A percentile compares a stretch with the other conserved stretches of the same genome.
Conservation (phyloP, 257 asterid species). For the Solanum habrochaites region DNA sequence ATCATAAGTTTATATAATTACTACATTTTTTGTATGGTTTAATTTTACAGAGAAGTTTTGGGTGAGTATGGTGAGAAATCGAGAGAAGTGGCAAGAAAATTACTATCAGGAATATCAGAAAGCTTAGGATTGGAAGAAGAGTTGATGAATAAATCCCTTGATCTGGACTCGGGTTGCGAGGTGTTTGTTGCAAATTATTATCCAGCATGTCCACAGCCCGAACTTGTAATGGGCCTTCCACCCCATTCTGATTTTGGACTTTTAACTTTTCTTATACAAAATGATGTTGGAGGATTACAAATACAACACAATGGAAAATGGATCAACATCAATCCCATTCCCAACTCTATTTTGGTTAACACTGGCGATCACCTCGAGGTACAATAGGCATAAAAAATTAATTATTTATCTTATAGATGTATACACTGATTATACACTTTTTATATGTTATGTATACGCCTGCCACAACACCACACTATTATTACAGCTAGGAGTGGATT, state of each 20-base stretch:
- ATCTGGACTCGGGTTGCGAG: slow-evolving; percentile 30
- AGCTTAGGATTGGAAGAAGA: slow-evolving; percentile 44
- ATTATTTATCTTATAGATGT: neutral
- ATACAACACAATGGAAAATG: slow-evolving; percentile 49
- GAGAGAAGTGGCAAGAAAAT: slow-evolving; percentile 19
- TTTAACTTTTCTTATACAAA: slow-evolving; percentile 53
- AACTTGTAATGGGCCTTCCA: slow-evolving; percentile 51
- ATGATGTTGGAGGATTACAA: slow-evolving; percentile 53
- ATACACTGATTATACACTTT: neutral
- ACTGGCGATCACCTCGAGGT: slow-evolving; percentile 27
- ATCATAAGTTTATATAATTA: no score
- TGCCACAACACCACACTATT: neutral
- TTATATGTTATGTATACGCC: neutral
- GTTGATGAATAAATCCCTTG: slow-evolving; percentile 20
- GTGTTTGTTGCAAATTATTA: slow-evolving; percentile 44
- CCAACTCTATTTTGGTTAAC: slow-evolving; percentile 59
- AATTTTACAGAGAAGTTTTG: slow-evolving; percentile 20
- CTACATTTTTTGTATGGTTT: no score
- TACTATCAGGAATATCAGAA: slow-evolving; percentile 36
- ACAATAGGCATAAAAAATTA: no score
- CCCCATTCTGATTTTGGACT: slow-evolving; percentile 84
- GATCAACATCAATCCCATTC: slow-evolving; percentile 35
- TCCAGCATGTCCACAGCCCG: slow-evolving; percentile 66
- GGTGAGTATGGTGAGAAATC: slow-evolving; percentile 28
- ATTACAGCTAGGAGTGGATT: neutral